A percentile compares a stretch with the other conserved stretches of the same genome.
phyloP scores from a whole-genome alignment of 1,284 basidiomycete genomes.

The Sanguinoderma infundibulare region DNA sequence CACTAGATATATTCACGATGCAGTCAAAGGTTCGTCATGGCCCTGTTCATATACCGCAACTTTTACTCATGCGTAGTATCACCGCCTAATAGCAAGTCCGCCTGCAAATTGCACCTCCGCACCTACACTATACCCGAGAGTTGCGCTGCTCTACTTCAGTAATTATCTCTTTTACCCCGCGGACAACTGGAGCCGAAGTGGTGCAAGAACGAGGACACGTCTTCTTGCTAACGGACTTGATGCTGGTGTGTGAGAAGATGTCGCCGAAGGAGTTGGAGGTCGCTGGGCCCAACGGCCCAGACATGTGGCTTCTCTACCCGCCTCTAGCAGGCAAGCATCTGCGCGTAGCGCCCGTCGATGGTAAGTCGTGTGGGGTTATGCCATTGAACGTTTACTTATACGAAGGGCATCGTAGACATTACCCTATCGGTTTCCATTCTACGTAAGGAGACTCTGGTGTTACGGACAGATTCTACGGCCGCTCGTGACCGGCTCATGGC shows the following conservation, averaged over 20 bases:
- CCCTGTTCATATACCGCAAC: too few relatives aligned
- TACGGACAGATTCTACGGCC: slow-evolving; percentile 68
- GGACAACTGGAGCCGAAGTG: slow-evolving; percentile 74
- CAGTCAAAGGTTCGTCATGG: slow-evolving; percentile 76
- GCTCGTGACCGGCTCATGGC: slow-evolving; percentile 70
- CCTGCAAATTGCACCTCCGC: slow-evolving; percentile 87
- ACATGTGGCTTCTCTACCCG: slow-evolving; percentile 95
- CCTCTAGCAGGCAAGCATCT: slow-evolving; percentile 96
- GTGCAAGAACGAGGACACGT: slow-evolving; percentile 82
- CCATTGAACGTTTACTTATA: neutral
- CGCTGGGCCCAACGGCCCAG: slow-evolving; percentile 61
- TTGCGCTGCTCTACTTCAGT: slow-evolving; percentile 80
- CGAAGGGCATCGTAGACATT: slow-evolving; percentile 52
- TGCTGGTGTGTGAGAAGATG: slow-evolving; percentile 89
- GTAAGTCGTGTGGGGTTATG: slow-evolving; percentile 30
- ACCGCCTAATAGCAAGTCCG: slow-evolving; percentile 71
- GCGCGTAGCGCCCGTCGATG: slow-evolving; percentile 66
- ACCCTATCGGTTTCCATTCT: slow-evolving; percentile 83
- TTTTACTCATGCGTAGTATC: neutral
- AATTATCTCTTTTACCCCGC: slow-evolving; percentile 79
- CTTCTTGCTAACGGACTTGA: slow-evolving; percentile 91
- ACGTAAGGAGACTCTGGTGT: slow-evolving; percentile 83
- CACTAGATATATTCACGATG: slow-evolving; percentile 97
- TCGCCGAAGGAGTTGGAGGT: slow-evolving; percentile 60
- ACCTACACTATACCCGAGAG: slow-evolving; percentile 81